Base-by-base conservation (phyloP, 176 grass and related monocot genomes). In the Oryza coarctata region DNA sequence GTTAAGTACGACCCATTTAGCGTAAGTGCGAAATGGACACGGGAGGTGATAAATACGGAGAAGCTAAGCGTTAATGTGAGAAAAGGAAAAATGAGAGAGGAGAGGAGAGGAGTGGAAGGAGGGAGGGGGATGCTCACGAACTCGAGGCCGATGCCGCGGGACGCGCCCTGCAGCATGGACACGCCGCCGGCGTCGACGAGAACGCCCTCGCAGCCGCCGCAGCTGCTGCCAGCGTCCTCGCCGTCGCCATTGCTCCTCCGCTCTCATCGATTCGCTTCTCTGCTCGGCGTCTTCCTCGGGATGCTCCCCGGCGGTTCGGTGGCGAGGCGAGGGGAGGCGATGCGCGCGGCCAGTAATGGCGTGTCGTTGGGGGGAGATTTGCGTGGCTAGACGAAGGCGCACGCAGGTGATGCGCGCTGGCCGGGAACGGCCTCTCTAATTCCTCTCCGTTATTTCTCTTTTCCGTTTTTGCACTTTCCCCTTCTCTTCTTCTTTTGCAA, bases 111-210 rank as follows among this genome's bases (percentile, higher is more conserved):
- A 68, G 52, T 11, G 22, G 18, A 38, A 38, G 36, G 36, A 38
- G 36, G 9, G 36, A 38, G 17, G 13, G 32, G 43, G 47, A 11
- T 13, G 75, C 92, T 89, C 74, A 98, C 95, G 45, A 98, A 93
- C 88, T 98, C 90, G 49, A 95, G 95, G 44, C 90, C 92, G 79
- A 98, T 93, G 68, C 95, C 92, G 61, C 92, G 83, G 6, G 95
- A 95, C 39, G 92, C 89, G 84, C 92, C 88, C 84, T 95, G 95
- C 83, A 98, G 92, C 95, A 98, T 90, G 76, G 92, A 88, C 80
- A 98, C 88, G 68, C 86, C 75, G 57, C 76, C 88, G 47, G 65
- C 10, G 72, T 23, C 35, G 77, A 61, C 61, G 82, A 98, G 79
- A 92, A 93, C 36, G 77, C 92, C 63, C 76, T 79, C 12, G 49